These are phyloP conservation scores for Phytophthora chlamydospora DNA, from an alignment of 352 stramenopile species.

Conservation along the genomic window DNA sequence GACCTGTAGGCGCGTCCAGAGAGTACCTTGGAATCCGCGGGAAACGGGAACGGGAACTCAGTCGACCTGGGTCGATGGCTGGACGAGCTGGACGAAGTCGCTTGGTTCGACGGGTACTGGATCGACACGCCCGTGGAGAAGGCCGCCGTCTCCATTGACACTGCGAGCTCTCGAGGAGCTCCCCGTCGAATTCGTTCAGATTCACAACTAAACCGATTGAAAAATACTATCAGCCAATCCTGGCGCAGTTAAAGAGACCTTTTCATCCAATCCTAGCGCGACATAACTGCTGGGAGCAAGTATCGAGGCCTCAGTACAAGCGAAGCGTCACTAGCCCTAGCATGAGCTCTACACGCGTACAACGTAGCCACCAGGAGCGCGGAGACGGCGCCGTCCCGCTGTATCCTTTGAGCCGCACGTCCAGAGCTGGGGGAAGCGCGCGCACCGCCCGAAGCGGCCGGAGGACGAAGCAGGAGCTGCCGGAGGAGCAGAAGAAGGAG, in stretches of 20 bases:
- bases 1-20: slow-evolving; percentile 12
- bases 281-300: slow-evolving; percentile 8
- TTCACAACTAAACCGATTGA: not conserved
- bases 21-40: slow-evolving; percentile 2
- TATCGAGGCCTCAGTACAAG: slow-evolving; percentile 18
- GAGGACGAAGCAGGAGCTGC: slow-evolving; percentile 72
- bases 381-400: slow-evolving; percentile 32
- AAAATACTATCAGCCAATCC: slow-evolving; percentile 26
- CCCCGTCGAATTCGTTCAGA: slow-evolving; percentile 1
- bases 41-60: slow-evolving; percentile 34
- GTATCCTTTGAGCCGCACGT: slow-evolving; percentile 26
- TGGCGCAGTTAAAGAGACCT: not conserved
- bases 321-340: slow-evolving; percentile 23
- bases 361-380: slow-evolving; percentile 39
- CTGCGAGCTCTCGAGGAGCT: slow-evolving; percentile 3
- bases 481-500: slow-evolving; percentile 89
- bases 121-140: slow-evolving; percentile 67
- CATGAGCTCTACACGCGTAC: slow-evolving; percentile 38
- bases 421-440: slow-evolving; percentile 12
- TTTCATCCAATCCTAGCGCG: slow-evolving; percentile 28
- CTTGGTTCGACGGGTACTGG: slow-evolving; percentile 37
- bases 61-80: not conserved
- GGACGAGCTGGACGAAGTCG: not conserved
- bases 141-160: slow-evolving; percentile 45
- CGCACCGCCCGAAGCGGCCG: slow-evolving; percentile 26